A percentile compares a stretch with the other conserved stretches of the same genome.
Conservation (phyloP, 768 basidiomycete genomes). For the Solioccasus polychromus region DNA sequence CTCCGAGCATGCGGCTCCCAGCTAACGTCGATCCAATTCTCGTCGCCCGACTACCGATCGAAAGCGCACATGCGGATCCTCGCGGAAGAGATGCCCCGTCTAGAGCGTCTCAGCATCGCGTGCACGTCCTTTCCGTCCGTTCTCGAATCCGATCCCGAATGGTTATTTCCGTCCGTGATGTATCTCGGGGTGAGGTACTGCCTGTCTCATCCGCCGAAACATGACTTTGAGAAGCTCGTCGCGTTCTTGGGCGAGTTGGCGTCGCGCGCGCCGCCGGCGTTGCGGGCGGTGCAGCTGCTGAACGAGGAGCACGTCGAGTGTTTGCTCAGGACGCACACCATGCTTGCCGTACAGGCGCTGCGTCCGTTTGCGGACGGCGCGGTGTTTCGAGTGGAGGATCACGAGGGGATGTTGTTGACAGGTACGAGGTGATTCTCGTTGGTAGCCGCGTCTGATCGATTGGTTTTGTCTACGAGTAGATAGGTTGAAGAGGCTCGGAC, state of each 20-base stretch:
- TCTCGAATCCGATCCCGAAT: neutral
- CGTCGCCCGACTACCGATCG: neutral
- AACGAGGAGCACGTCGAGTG: slow-evolving; percentile 13
- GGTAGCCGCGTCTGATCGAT: too few relatives aligned
- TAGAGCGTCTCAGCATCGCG: too few relatives aligned
- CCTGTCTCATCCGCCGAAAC: slow-evolving; percentile 1
- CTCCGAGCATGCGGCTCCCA: slow-evolving; percentile 12
- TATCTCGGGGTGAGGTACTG: slow-evolving; percentile 15
- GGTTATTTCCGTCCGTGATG: slow-evolving; percentile 11
- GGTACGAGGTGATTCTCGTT: too few relatives aligned
- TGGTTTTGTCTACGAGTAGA: too few relatives aligned
- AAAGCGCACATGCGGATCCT: too few relatives aligned
- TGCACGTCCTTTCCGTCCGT: neutral
- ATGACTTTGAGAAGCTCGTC: slow-evolving; percentile 11
- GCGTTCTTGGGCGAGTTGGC: slow-evolving; percentile 10
- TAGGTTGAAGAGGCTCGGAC: too few relatives aligned
- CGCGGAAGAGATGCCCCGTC: too few relatives aligned
- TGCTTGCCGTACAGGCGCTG: slow-evolving; percentile 10
- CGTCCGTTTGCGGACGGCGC: slow-evolving; percentile 1
- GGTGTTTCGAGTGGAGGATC: slow-evolving; percentile 24
- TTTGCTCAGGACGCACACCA: slow-evolving; percentile 17
- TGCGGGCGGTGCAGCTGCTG: slow-evolving; percentile 22
- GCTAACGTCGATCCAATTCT: slow-evolving; percentile 17
- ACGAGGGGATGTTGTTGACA: slow-evolving; percentile 17
- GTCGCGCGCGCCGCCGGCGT: slow-evolving; percentile 13